Evolutionary conservation across 305 asterid species (phyloP), one percentile per base, ranked within the genome.

Genomic region (Fraxinus platypoda): DNA sequence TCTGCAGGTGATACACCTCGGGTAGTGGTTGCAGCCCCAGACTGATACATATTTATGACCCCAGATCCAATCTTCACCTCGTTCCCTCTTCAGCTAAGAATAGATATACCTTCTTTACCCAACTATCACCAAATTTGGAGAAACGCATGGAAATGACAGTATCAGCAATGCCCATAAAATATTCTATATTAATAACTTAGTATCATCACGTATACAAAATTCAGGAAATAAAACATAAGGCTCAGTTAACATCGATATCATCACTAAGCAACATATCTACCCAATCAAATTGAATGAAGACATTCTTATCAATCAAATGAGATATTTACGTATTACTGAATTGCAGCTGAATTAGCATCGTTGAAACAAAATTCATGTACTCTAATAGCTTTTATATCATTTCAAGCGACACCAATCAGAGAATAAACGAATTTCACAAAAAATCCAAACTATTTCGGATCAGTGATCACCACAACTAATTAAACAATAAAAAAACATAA

Each of bases 1-100:
- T 89, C 96, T 15, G 93, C 90, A 2, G 95, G 93, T 86, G 88
- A 68, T 73, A 97, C 97, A 21, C 97, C 98, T 70, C 91, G 89
- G 71, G 85, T 87, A 79, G 93, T 74, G 76, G 92, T 88, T 25
- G 90, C 91, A 17, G 92, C 89, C 86, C 90, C 95, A 72, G 92
- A 76, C 81, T 85, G 86, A 81, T 87, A 85, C 97, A 95, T 93
- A 84, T 82, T 87, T 26, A 25, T 80, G 80, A 74, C 82, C 83
- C 85, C 59, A 75, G 81, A 83, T 84, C 74, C 76, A 87, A 83
- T 25, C 87, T 81, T 84, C 54, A 70, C 84, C 79, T 52, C 80
- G 74, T 66, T 78, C 74, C 33, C 74, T 77, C 81, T 43, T 81
- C 87, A 83, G 81, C 49, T 77, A 79, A 76, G 68, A 81, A 81